These are phyloP conservation scores for Arthrinium phaeospermum DNA, from an alignment of 2,329 filamentous ascomycete species.

Conservation along the genomic window DNA sequence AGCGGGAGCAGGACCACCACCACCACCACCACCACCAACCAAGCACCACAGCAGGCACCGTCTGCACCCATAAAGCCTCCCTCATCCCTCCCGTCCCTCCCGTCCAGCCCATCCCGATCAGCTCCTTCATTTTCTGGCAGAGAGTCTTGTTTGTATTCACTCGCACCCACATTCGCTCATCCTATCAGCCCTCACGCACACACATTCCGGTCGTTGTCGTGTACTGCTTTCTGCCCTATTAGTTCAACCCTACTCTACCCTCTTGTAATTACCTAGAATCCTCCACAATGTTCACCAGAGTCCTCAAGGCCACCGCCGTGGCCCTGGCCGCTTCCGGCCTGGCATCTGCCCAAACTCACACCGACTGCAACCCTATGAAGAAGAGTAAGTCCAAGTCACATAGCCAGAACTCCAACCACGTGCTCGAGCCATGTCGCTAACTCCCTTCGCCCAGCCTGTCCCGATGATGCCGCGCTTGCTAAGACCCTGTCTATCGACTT, in stretches of 20 bases:
- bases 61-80: not conserved
- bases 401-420: not conserved
- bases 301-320: conserved; percentile 51
- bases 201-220: not conserved
- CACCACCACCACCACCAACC: not conserved
- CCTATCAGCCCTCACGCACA: not conserved
- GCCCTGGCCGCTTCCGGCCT: conserved; percentile 55
- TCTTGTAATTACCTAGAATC: not conserved
- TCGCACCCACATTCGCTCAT: not conserved
- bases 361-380: conserved; percentile 61
- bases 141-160: conserved; percentile 4
- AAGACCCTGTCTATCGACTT: conserved; percentile 72
- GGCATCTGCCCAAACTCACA: conserved; percentile 61
- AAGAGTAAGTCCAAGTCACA: conserved; percentile 44
- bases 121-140: conserved; percentile 9
- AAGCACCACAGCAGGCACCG: not conserved
- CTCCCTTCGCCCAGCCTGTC: conserved; percentile 58
- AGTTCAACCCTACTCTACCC: not conserved
- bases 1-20: not conserved
- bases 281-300: conserved; percentile 51
- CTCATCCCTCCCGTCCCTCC: conserved; percentile 7
- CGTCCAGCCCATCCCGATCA: not conserved
- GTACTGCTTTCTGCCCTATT: not conserved
- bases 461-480: conserved; percentile 78
- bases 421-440: conserved; percentile 29